Evolutionary conservation across 805 yeast species (phyloP), one percentile per base, ranked within the genome.

Genomic region (Ogataea degrootiae): DNA sequence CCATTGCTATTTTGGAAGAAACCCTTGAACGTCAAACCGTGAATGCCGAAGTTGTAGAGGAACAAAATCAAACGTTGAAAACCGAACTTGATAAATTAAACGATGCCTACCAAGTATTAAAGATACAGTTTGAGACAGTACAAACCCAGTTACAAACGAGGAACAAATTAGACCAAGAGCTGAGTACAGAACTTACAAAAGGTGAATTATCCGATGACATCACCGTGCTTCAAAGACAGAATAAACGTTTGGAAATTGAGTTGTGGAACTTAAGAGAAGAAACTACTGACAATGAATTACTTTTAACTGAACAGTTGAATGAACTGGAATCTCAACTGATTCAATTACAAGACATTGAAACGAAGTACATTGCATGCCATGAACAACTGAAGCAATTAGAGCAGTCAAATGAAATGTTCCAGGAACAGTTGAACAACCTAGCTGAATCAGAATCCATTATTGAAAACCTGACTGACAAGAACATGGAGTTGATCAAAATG

Each of bases 21-120:
- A 62, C 58, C 6, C 44, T 66, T n/a, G 74, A 68, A 46, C 54
- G 53, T 14, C 43, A 61, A 12, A 54, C 67, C 0, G 69, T 77
- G 0, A 86, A 82, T 39, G 71, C 73, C 40, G 80, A 72, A 34
- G 67, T 66, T 34, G 51, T 74, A 5, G 61, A 60, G 6, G 69
- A 68, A 5, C 61, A 66, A n/a, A 70, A 49, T 2, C 52, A 77
- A 19, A 5, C 14, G 12, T 16, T 46, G 11, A 35, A 34, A 4
- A 4, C 14, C 4, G 37, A 43, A 37, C 22, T 41, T 5, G 31
- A 48, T 48, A 2, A 43, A 41, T 1, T 67, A 66, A 42, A 49
- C 70, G 16, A 49, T 14, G 3, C 23, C 6, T 31, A 37, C 16
- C 17, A 49, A 12, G 52, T 53, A 1, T 51, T 77, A 16, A 63